phyloP scores from a whole-genome alignment of 257 asterid genomes.

The Nicotiana otophora region DNA sequence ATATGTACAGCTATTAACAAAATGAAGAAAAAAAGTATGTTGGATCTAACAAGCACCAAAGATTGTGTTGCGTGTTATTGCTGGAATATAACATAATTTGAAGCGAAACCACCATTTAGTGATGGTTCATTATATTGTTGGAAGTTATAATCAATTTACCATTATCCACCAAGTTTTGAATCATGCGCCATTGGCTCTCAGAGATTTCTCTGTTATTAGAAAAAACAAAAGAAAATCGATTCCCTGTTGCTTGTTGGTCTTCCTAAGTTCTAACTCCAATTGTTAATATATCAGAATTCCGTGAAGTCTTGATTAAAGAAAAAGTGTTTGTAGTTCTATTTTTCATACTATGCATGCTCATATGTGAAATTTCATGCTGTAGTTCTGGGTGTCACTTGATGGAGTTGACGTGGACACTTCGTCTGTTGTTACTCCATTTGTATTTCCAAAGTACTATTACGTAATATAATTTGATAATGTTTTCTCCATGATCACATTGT shows the following conservation, averaged over 20 bases:
- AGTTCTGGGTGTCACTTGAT: neutral
- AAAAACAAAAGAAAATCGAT: neutral
- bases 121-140: neutral
- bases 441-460: neutral
- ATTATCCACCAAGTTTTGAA: too few relatives aligned
- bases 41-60: too few relatives aligned
- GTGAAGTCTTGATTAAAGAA: neutral
- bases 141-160: too few relatives aligned
- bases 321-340: neutral
- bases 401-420: neutral
- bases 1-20: too few relatives aligned
- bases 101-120: neutral
- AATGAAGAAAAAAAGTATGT: too few relatives aligned
- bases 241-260: neutral
- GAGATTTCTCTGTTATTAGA: too few relatives aligned
- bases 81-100: too few relatives aligned
- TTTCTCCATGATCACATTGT: neutral
- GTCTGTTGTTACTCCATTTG: neutral
- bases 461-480: neutral
- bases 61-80: too few relatives aligned
- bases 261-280: neutral
- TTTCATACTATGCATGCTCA: neutral
- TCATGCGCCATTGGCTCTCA: too few relatives aligned
- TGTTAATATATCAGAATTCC: neutral
- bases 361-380: constrained; percentile 4